Percentiles rank a stretch among this genome's conserved stretches.
Conservation (phyloP, 2,329 filamentous ascomycete genomes). For the Pseudopyricularia cyperi region DNA sequence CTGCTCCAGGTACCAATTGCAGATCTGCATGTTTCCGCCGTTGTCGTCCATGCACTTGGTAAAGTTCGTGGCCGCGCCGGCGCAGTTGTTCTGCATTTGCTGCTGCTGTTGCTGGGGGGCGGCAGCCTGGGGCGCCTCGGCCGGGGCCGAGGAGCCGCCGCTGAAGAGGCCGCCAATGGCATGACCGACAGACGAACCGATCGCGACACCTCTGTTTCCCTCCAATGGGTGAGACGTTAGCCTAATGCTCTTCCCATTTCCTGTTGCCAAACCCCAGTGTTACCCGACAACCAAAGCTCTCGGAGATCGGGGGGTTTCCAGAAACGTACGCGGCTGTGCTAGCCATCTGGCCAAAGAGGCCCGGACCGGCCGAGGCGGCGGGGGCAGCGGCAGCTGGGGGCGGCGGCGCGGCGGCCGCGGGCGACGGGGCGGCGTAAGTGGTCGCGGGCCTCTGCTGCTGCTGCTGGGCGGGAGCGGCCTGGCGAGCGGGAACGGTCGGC, state of each 20-base stretch:
- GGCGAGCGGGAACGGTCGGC: neutral
- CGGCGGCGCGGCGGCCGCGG: slow-evolving; percentile 32
- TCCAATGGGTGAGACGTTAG: slow-evolving; percentile 10
- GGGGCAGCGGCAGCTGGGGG: slow-evolving; percentile 29
- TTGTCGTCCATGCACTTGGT: slow-evolving; percentile 96
- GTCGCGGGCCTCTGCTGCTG: slow-evolving; percentile 59
- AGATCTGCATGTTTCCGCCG: slow-evolving; percentile 85
- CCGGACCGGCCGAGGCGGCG: slow-evolving; percentile 54
- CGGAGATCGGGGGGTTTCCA: neutral
- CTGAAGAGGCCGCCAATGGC: slow-evolving; percentile 82
- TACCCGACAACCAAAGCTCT: neutral
- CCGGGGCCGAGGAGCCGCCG: slow-evolving; percentile 50
- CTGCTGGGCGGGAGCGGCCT: slow-evolving; percentile 26
- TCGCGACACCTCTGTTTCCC: slow-evolving; percentile 70
- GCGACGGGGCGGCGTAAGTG: slow-evolving; percentile 43
- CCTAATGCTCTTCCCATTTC: slow-evolving; percentile 7
- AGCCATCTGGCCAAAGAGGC: slow-evolving; percentile 93
- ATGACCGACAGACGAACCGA: slow-evolving; percentile 91
- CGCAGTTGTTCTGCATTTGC: slow-evolving; percentile 56
- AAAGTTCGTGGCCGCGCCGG: slow-evolving; percentile 69
- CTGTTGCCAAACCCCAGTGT: neutral
- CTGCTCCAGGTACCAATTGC: slow-evolving; percentile 97
- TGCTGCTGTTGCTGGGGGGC: slow-evolving; percentile 41
- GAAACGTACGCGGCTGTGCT: slow-evolving; percentile 84
- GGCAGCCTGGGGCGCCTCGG: slow-evolving; percentile 34